phyloP scores from a whole-genome alignment of 768 basidiomycete genomes.

The Coprinellus micaceus region DNA sequence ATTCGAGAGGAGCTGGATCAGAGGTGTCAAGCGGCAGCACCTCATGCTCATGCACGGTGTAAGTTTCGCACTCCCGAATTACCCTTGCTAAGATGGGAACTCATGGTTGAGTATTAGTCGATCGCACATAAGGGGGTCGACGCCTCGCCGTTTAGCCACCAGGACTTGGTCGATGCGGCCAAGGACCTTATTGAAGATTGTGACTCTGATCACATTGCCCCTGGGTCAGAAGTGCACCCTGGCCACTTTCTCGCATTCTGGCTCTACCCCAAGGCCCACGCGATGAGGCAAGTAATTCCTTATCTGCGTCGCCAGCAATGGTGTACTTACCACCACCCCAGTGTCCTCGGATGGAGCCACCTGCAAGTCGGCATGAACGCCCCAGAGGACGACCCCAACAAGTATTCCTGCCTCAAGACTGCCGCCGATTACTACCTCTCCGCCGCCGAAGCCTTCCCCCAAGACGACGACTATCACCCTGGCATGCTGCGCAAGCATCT shows the following conservation, averaged over 20 bases:
- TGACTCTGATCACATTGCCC: constrained; percentile 18
- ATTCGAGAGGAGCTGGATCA: constrained; percentile 39
- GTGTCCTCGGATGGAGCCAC: constrained; percentile 29
- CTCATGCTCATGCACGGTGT: constrained; percentile 23
- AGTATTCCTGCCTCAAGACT: not conserved
- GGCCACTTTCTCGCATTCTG: constrained; percentile 36
- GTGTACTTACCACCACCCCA: constrained; percentile 1
- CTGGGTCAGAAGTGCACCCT: constrained; percentile 15
- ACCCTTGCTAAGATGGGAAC: constrained; percentile 18
- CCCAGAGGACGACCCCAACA: not conserved
- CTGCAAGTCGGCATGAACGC: constrained; percentile 19
- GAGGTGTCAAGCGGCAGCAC: constrained; percentile 37
- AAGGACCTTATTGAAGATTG: constrained; percentile 29
- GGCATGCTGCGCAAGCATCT: constrained; percentile 29
- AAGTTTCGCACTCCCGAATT: not conserved
- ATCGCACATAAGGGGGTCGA: not conserved
- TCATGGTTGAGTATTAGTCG: not conserved
- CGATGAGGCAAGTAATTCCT: constrained; percentile 29
- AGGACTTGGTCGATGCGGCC: constrained; percentile 29
- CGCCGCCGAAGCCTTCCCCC: constrained; percentile 22
- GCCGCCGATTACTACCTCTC: constrained; percentile 7
- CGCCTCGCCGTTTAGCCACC: constrained; percentile 16
- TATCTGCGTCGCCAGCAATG: not conserved
- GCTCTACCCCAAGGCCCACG: constrained; percentile 32
- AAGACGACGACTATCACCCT: constrained; percentile 36